A percentile compares a stretch with the other conserved stretches of the same genome.
Evolutionary conservation across 306 rosid species (phyloP).

Genomic region (Cucurbita ficifolia): DNA sequence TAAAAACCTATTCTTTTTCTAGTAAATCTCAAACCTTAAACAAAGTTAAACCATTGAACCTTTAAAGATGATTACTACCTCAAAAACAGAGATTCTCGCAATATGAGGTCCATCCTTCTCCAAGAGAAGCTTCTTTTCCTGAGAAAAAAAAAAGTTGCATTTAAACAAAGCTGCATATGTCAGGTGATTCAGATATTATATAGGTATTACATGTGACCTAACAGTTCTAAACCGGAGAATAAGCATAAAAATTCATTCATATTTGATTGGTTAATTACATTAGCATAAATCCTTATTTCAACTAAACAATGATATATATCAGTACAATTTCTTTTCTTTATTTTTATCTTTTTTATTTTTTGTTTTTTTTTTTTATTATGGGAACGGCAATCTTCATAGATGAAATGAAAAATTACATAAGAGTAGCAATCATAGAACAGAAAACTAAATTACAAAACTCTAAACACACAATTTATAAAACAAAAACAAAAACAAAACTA

Average conservation of each 20-base stretch:
- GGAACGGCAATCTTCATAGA: background rate
- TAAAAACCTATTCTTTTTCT: background rate
- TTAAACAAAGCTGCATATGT: background rate
- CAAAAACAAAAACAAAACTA: background rate
- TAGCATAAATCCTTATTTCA: background rate
- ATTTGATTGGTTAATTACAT: background rate
- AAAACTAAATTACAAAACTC: background rate
- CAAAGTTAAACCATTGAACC: background rate
- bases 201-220: background rate
- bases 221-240: background rate
- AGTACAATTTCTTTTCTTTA: background rate
- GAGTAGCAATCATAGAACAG: background rate
- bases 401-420: background rate
- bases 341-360: no score
- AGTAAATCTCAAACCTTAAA: background rate
- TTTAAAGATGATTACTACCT: constrained; percentile 32
- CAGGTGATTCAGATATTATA: background rate
- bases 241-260: background rate
- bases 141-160: constrained; percentile 11
- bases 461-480: background rate
- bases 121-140: constrained; percentile 83
- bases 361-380: background rate
- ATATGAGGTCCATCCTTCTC: constrained; percentile 69
- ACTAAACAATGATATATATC: background rate
- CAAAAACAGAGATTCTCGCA: constrained; percentile 72